phyloP scores from a whole-genome alignment of 257 asterid genomes.

The Voacanga thouarsii region DNA sequence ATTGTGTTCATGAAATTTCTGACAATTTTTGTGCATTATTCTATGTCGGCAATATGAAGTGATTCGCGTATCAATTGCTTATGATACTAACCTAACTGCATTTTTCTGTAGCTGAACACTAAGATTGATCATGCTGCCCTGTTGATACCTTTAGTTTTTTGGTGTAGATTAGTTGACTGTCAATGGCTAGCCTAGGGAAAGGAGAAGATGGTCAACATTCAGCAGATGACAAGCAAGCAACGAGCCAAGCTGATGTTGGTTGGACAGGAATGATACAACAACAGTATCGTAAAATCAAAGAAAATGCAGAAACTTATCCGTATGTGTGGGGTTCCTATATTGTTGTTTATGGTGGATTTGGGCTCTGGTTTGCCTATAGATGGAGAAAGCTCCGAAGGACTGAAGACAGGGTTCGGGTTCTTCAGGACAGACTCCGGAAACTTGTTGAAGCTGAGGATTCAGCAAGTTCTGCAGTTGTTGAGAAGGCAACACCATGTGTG shows the following conservation, averaged over 20 bases:
- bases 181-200: conserved; percentile 41
- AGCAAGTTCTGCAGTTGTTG: conserved; percentile 26
- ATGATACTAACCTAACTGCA: background rate
- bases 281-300: conserved; percentile 46
- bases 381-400: conserved; percentile 70
- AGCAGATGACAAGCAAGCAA: conserved; percentile 30
- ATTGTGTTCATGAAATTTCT: background rate
- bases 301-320: conserved; percentile 76
- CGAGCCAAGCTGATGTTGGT: conserved; percentile 24
- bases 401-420: conserved; percentile 70
- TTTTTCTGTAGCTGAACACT: background rate
- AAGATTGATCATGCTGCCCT: background rate
- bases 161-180: background rate
- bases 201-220: conserved; percentile 33
- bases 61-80: background rate
- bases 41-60: background rate
- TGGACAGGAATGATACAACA: conserved; percentile 43
- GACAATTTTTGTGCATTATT: background rate
- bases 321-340: conserved; percentile 89
- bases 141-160: background rate
- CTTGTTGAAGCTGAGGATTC: conserved; percentile 45
- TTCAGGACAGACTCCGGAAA: conserved; percentile 62
- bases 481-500: conserved; percentile 28
- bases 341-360: conserved; percentile 72
- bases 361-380: conserved; percentile 73